These are phyloP conservation scores for Dothideomycetes sp. DNA, from an alignment of 2,329 filamentous ascomycete genomes.

Conservation along the genomic window DNA sequence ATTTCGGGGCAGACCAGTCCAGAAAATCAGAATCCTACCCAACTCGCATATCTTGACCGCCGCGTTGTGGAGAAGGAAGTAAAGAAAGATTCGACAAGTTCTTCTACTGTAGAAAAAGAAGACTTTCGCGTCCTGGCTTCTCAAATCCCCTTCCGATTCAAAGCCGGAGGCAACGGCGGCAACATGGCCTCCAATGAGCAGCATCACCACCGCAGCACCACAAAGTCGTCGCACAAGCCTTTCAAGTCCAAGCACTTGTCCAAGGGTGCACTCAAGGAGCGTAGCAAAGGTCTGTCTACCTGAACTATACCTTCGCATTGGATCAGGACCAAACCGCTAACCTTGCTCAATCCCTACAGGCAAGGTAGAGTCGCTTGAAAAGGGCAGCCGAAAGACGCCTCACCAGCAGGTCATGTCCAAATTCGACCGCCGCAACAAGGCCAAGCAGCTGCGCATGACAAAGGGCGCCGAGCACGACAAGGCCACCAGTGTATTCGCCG, in stretches of 20 bases:
- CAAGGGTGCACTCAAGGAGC: constrained; percentile 76
- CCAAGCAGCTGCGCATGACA: constrained; percentile 73
- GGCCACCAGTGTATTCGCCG: constrained; percentile 71
- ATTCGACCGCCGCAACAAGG: constrained; percentile 87
- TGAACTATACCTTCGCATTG: not conserved
- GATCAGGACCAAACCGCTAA: not conserved
- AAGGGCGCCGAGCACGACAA: constrained; percentile 78
- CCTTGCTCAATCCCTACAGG: constrained; percentile 23
- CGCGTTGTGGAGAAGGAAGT: too few species aligned
- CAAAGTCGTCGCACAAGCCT: constrained; percentile 75
- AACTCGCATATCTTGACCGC: too few species aligned
- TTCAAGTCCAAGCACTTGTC: constrained; percentile 90
- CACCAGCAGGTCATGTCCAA: constrained; percentile 98
- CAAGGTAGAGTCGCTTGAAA: constrained; percentile 63
- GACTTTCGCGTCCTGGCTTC: too few species aligned
- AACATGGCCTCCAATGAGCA: constrained; percentile 58
- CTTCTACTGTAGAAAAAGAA: not conserved
- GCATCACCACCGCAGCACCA: constrained; percentile 87
- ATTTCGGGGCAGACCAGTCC: too few species aligned
- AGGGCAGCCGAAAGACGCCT: constrained; percentile 69
- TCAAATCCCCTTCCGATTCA: constrained; percentile 64
- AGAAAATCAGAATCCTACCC: too few species aligned
- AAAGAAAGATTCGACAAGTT: not conserved
- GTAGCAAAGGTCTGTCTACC: constrained; percentile 50
- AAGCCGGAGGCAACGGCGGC: constrained; percentile 53